Percentiles rank a stretch among this genome's conserved stretches.
Conservation (phyloP, 805 yeast species). For the Ogataea naganishii region DNA sequence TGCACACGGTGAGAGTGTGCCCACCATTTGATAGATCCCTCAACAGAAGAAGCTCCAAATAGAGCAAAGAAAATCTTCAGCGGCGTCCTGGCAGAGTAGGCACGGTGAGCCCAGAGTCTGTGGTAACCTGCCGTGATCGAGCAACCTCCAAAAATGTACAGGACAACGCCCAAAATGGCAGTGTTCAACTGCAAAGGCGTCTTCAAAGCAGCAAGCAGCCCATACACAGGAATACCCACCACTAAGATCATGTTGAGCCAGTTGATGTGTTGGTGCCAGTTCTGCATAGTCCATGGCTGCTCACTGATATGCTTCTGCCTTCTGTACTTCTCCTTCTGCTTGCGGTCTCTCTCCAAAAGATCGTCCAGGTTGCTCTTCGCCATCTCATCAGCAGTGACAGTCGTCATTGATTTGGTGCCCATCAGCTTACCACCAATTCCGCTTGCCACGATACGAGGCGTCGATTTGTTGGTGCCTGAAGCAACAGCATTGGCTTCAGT, state of each 20-base stretch:
- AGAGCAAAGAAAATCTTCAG: slow-evolving; percentile 59
- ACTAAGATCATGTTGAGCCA: slow-evolving; percentile 71
- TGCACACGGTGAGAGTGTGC: slow-evolving; percentile 78
- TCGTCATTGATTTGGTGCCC: slow-evolving; percentile 72
- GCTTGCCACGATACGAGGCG: slow-evolving; percentile 69
- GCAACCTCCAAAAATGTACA: slow-evolving; percentile 55
- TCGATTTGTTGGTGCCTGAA: slow-evolving; percentile 68
- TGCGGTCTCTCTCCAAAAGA: slow-evolving; percentile 35
- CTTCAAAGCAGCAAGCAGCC: slow-evolving; percentile 34
- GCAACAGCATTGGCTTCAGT: slow-evolving; percentile 70
- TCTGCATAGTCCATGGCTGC: slow-evolving; percentile 64
- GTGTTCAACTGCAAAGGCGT: slow-evolving; percentile 45
- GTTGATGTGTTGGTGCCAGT: slow-evolving; percentile 70
- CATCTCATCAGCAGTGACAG: slow-evolving; percentile 56
- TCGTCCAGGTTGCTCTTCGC: slow-evolving; percentile 43
- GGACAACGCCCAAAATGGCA: slow-evolving; percentile 33
- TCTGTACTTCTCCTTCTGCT: slow-evolving; percentile 31
- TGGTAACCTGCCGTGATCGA: slow-evolving; percentile 85
- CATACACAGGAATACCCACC: slow-evolving; percentile 48
- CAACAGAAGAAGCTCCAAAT: slow-evolving; percentile 77
- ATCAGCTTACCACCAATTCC: slow-evolving; percentile 66
- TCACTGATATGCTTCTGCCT: slow-evolving; percentile 58
- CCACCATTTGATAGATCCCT: slow-evolving; percentile 89
- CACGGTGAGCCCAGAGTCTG: slow-evolving; percentile 69
- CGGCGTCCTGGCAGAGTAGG: slow-evolving; percentile 56